Evolutionary conservation across 2,329 filamentous ascomycete species (phyloP).

Genomic region (Fusarium keratoplasticum): DNA sequence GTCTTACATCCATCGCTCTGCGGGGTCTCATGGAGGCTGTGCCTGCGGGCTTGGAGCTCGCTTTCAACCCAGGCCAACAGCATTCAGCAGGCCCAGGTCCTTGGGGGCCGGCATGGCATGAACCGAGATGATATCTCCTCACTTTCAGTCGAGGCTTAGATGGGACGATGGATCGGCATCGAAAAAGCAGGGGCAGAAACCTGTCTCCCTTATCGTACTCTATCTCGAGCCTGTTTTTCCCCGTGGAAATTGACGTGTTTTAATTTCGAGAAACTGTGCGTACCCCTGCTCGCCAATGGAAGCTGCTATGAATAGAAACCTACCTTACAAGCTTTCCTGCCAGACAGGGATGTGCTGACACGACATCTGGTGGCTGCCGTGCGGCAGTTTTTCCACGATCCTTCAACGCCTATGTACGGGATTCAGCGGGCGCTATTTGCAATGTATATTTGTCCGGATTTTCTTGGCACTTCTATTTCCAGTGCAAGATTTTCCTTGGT

Average conservation of each 20-base stretch:
- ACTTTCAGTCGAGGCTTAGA: not conserved
- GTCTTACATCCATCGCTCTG: not conserved
- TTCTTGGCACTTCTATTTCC: not conserved
- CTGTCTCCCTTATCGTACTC: not conserved
- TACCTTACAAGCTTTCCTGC: slow-evolving; percentile 24
- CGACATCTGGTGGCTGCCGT: slow-evolving; percentile 6
- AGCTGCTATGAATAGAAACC: slow-evolving; percentile 31
- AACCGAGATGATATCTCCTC: not conserved
- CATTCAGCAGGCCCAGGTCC: not conserved
- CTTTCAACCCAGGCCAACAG: not conserved
- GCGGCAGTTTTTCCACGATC: not conserved
- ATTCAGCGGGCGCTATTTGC: not conserved
- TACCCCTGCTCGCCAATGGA: slow-evolving; percentile 7
- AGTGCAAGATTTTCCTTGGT: not conserved
- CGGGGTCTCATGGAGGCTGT: slow-evolving; percentile 18
- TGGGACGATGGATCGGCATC: not conserved
- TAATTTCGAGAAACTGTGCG: slow-evolving; percentile 7
- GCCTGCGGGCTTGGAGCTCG: slow-evolving; percentile 8
- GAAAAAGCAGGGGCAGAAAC: not conserved
- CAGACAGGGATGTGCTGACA: slow-evolving; percentile 26
- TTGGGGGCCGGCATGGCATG: not conserved
- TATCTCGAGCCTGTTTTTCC: not conserved
- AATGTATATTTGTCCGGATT: not conserved
- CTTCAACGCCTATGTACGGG: not conserved
- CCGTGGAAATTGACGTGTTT: not conserved